A percentile compares a stretch with the other conserved stretches of the same genome.
These are phyloP conservation scores for Dactylellina cionopaga DNA, from an alignment of 2,329 filamentous ascomycete species.

Conservation along the genomic window DNA sequence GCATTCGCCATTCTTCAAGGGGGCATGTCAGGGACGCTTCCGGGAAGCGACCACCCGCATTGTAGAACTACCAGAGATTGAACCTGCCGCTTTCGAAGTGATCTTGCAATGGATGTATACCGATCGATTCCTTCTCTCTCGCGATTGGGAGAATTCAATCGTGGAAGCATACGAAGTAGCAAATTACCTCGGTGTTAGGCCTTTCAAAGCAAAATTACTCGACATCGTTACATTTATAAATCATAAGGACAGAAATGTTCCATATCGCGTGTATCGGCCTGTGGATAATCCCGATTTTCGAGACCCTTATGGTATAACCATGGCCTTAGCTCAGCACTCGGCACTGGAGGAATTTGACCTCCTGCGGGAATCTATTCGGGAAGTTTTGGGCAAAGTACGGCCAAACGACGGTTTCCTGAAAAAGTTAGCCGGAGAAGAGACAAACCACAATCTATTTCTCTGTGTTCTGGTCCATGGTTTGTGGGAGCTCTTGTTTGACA, in stretches of 20 bases:
- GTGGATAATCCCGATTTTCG: no score
- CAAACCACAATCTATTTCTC: no score
- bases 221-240: not conserved
- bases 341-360: no score
- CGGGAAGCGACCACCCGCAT: not conserved
- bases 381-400: no score
- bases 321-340: no score
- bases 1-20: conserved; percentile 53
- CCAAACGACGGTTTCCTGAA: no score
- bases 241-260: not conserved
- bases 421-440: no score
- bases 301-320: no score
- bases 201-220: conserved; percentile 14
- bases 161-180: conserved; percentile 7
- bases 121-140: not conserved
- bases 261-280: no score
- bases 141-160: not conserved
- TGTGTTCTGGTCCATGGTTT: no score
- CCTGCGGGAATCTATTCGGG: no score
- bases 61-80: conserved; percentile 2
- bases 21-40: conserved; percentile 30
- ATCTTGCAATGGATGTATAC: conserved; percentile 25
- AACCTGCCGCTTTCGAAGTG: not conserved
- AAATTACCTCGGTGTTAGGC: not conserved
- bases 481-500: no score